Conservation (phyloP, 352 stramenopile genomes). For the Phytopythium vexans region DNA sequence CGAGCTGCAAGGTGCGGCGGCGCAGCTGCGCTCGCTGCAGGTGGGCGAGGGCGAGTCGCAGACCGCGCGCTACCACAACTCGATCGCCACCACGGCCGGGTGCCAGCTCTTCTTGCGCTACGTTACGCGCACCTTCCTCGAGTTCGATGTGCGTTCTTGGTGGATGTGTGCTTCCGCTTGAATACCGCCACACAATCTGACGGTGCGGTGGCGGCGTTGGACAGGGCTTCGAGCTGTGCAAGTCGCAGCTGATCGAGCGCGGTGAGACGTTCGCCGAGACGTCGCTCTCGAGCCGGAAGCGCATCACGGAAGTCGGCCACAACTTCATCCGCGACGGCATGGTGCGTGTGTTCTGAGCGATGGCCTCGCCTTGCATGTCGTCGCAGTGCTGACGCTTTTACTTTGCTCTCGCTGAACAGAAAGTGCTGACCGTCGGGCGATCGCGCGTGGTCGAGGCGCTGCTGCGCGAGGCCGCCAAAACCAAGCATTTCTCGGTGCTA, state of each 20-base stretch:
- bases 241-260: slow-evolving; percentile 88
- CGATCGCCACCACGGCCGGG: slow-evolving; percentile 88
- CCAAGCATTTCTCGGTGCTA: slow-evolving; percentile 93
- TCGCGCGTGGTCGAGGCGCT: slow-evolving; percentile 91
- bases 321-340: slow-evolving; percentile 95
- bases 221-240: slow-evolving; percentile 90
- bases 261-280: slow-evolving; percentile 93
- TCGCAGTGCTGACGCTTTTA: background rate
- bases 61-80: slow-evolving; percentile 65
- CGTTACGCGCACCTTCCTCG: slow-evolving; percentile 89
- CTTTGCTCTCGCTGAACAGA: slow-evolving; percentile 19
- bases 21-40: slow-evolving; percentile 62
- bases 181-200: background rate
- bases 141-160: slow-evolving; percentile 68
- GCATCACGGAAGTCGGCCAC: slow-evolving; percentile 91
- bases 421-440: slow-evolving; percentile 93
- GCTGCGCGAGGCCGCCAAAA: slow-evolving; percentile 88
- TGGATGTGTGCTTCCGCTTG: background rate
- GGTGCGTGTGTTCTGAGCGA: slow-evolving; percentile 24
- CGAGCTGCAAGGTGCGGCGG: slow-evolving; percentile 86
- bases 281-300: slow-evolving; percentile 88
- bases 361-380: background rate
- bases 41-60: slow-evolving; percentile 29
- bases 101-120: slow-evolving; percentile 95
- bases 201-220: background rate